A percentile compares a stretch with the other conserved stretches of the same genome.
Evolutionary conservation across 352 stramenopile genomes (phyloP).

Genomic region (Pythium sukuiense): DNA sequence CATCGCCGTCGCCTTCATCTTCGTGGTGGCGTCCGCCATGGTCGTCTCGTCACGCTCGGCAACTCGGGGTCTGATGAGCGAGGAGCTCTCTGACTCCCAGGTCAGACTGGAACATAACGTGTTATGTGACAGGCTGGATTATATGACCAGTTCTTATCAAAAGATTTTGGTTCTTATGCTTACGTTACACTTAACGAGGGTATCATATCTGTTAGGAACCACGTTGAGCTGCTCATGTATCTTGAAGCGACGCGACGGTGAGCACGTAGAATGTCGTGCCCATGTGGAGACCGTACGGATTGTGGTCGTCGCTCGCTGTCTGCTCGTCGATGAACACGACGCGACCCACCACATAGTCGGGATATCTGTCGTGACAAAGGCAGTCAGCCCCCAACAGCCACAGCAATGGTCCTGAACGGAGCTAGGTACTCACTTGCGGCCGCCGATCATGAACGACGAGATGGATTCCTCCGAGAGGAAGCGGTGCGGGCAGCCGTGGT

Average conservation of each 20-base stretch:
- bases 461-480: conserved; percentile 89
- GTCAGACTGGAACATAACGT: background rate
- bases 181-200: background rate
- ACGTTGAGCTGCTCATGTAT: conserved; percentile 45
- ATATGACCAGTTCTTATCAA: background rate
- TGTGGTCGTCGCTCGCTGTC: conserved; percentile 73
- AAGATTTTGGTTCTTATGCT: background rate
- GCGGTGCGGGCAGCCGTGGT: conserved; percentile 81
- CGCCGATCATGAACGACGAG: conserved; percentile 81
- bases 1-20: background rate
- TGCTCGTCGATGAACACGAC: conserved; percentile 89
- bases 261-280: conserved; percentile 87
- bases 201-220: background rate
- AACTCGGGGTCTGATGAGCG: background rate
- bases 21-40: conserved; percentile 4
- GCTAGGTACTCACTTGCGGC: conserved; percentile 54
- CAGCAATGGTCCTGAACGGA: background rate
- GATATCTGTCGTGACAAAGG: conserved; percentile 49
- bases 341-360: conserved; percentile 84
- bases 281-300: conserved; percentile 75
- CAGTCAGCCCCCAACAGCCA: background rate
- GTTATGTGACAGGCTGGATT: background rate
- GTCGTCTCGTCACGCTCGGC: background rate
- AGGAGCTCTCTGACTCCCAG: conserved; percentile 2
- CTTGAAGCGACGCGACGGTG: conserved; percentile 81